A percentile compares a stretch with the other conserved stretches of the same genome.
phyloP scores from a whole-genome alignment of 768 basidiomycete genomes.

The Naganishia kalamii region DNA sequence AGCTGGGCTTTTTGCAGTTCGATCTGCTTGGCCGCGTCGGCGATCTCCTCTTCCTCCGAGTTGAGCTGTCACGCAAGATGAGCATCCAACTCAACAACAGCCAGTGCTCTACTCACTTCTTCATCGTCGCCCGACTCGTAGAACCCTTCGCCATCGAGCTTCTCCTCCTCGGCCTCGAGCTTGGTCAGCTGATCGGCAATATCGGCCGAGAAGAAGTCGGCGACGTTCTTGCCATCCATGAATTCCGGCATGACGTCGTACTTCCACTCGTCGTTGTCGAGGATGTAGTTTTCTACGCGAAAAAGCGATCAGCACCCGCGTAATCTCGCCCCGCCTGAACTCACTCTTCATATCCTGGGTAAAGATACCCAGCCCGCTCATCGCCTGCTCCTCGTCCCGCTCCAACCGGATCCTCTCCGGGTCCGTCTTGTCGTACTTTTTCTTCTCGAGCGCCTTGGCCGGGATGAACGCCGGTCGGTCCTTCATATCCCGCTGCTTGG shows the following conservation, averaged over 20 bases:
- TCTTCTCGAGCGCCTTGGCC: constrained; percentile 65
- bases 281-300: constrained; percentile 73
- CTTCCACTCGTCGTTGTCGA: constrained; percentile 89
- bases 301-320: constrained; percentile 9
- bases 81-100: not conserved
- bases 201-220: constrained; percentile 97
- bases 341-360: constrained; percentile 82
- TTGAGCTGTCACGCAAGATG: constrained; percentile 46
- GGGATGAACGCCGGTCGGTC: constrained; percentile 84
- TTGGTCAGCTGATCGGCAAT: constrained; percentile 95
- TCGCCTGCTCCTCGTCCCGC: constrained; percentile 72
- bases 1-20: constrained; percentile 59
- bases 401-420: constrained; percentile 67
- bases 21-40: constrained; percentile 61
- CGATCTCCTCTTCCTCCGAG: constrained; percentile 59
- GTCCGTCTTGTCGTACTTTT: constrained; percentile 81
- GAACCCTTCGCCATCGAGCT: constrained; percentile 86
- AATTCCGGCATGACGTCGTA: constrained; percentile 96
- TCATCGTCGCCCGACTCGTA: constrained; percentile 79
- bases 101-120: constrained; percentile 57
- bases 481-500: constrained; percentile 82
- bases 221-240: constrained; percentile 96
- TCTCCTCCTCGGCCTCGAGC: constrained; percentile 92
- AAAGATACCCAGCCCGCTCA: constrained; percentile 79
- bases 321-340: constrained; percentile 38